Evolutionary conservation across 768 basidiomycete species (phyloP), one percentile per base, ranked within the genome.

Genomic region (Hypholoma sublateritium): DNA sequence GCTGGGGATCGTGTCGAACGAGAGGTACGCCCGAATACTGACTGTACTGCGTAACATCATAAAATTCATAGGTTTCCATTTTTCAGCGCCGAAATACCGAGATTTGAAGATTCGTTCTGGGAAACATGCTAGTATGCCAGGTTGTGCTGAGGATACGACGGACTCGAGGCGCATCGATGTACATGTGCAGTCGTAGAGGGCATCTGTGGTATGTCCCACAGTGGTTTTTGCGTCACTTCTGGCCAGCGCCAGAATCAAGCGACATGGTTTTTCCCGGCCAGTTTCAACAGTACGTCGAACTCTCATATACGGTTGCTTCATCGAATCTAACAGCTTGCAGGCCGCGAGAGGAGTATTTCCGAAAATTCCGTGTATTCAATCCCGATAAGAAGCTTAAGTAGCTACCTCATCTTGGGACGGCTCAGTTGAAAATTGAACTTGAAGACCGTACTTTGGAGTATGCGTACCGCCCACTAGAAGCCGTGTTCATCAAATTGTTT

Each of bases 81-180:
- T 37, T 39, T 47, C 64, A 98, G 94, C 86, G 95, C 17, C 82
- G 89, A 21, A 97, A 93, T 65, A 86, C 98, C 58, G 95, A 97
- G 70, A 91, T 95, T 43, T 99, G 59, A 98, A 98, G 75, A 83
- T 95, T 54, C 88, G 97, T 3, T 99, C 98, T 65, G 97, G 97
- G 19, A 97, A 98, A 65, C 80, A 87, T 1, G 87, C 94, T 2
- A 69, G 91, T 94, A 4, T 98, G 95, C 76, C 95, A 98, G 68
- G 95, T 99, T 53, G 98, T 99, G 97, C 76, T 98, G 67, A 91
- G 67, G 97, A 99, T 69, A 91, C 98, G 86, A 89, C 93, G 3
- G 95, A 98, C 70, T 97, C 96, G 39, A 88, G 86, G 65, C 83
- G 93, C 34, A 90, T 89, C 48, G 92, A 98, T 69, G 83, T 84